phyloP scores from a whole-genome alignment of 2,329 filamentous ascomycete species.

The Aureobasidium sp. region DNA sequence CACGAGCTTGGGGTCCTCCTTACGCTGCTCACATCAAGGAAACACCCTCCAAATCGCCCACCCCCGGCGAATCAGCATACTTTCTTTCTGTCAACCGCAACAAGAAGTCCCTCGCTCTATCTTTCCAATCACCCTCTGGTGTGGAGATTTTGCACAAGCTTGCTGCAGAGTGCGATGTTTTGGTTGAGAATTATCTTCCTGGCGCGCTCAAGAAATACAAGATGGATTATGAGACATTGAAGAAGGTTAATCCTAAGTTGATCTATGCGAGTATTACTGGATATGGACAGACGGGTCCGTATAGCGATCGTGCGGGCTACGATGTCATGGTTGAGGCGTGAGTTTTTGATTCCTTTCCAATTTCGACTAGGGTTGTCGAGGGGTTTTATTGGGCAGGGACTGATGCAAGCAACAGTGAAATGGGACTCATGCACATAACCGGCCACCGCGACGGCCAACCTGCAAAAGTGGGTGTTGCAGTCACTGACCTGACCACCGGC shows the following conservation, averaged over 20 bases:
- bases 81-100: conserved; percentile 92
- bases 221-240: conserved; percentile 78
- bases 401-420: conserved; percentile 45
- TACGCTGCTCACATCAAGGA: conserved; percentile 67
- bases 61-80: conserved; percentile 88
- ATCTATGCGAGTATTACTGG: conserved; percentile 97
- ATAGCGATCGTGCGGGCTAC: conserved; percentile 80
- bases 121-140: conserved; percentile 77
- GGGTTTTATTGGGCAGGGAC: too few species aligned
- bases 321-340: conserved; percentile 97
- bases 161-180: conserved; percentile 74
- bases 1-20: conserved; percentile 90
- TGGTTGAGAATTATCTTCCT: conserved; percentile 96
- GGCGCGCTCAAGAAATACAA: conserved; percentile 81
- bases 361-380: too few species aligned
- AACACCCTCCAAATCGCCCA: conserved; percentile 35
- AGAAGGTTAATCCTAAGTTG: conserved; percentile 71
- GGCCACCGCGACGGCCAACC: conserved; percentile 79
- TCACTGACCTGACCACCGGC: conserved; percentile 91
- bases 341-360: conserved; percentile 15
- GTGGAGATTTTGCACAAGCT: conserved; percentile 82
- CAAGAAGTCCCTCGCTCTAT: conserved; percentile 88
- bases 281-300: conserved; percentile 92
- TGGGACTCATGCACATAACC: conserved; percentile 98
- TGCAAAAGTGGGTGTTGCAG: conserved; percentile 94